Conservation (phyloP, 345 rosid species). For the Populus nigra region DNA sequence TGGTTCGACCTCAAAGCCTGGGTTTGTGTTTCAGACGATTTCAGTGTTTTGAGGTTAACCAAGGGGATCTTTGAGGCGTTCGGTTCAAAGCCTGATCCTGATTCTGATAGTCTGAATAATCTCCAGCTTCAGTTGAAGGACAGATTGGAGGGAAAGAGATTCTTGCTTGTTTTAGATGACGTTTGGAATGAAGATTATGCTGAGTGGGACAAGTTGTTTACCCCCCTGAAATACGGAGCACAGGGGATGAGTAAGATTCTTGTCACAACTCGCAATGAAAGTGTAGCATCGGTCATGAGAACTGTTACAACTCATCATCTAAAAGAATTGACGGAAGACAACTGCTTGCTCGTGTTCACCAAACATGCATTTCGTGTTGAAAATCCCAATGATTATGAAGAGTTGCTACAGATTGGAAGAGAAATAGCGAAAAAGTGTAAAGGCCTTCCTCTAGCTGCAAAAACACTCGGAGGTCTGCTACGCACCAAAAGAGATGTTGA, state of each 20-base stretch:
- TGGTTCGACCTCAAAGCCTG: not conserved
- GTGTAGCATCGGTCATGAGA: not conserved
- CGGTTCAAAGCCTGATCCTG: not conserved
- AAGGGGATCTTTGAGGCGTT: not conserved
- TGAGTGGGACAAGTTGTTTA: not conserved
- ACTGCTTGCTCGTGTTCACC: not conserved
- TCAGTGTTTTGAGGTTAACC: not conserved
- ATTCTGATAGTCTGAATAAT: not conserved
- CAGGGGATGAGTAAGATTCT: slow-evolving; percentile 3
- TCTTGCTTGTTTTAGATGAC: too few relatives aligned
- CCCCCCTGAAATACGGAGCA: not conserved
- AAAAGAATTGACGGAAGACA: not conserved
- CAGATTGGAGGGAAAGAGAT: not conserved
- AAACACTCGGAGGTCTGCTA: not conserved
- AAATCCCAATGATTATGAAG: not conserved
- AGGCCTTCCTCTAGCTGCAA: slow-evolving; percentile 10
- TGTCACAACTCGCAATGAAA: slow-evolving; percentile 3
- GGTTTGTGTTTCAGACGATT: slow-evolving; percentile 8
- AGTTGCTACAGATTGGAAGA: not conserved
- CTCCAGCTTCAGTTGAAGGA: not conserved
- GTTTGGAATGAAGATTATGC: not conserved
- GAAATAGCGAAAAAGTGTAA: not conserved
- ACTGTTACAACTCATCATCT: not conserved
- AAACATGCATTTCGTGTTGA: slow-evolving; percentile 1
- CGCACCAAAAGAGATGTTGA: not conserved